Conservation (phyloP, 352 stramenopile species). For the Vaucheria bursata region DNA sequence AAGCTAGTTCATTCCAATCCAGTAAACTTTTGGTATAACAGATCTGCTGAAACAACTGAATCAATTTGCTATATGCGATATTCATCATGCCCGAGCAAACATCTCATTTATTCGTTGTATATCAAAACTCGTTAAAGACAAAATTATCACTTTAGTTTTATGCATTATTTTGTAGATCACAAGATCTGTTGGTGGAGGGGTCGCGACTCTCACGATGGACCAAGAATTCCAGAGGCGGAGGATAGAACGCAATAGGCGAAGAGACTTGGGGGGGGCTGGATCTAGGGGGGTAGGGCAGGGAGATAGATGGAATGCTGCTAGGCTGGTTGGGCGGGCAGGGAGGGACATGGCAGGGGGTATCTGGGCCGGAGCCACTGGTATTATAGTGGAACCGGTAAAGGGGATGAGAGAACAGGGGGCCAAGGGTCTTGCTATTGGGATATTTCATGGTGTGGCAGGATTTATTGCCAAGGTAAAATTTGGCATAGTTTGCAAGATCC, state of each 20-base stretch:
- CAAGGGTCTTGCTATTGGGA: conserved; percentile 18
- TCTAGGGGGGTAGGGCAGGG: conserved; percentile 8
- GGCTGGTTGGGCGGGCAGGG: conserved; percentile 31
- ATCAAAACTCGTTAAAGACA: too few species aligned
- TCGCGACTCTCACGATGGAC: conserved; percentile 39
- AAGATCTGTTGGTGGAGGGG: conserved; percentile 40
- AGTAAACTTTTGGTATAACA: too few species aligned
- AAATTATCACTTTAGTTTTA: too few species aligned
- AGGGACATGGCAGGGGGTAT: conserved; percentile 36
- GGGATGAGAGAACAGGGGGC: conserved; percentile 13
- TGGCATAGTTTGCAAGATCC: not conserved
- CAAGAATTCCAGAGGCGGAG: conserved; percentile 39
- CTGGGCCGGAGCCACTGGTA: conserved; percentile 32
- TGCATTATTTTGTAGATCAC: too few species aligned
- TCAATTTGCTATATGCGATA: too few species aligned
- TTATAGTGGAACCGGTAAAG: conserved; percentile 33
- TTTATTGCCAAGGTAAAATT: conserved; percentile 22
- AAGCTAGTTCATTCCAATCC: too few species aligned
- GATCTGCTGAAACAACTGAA: too few species aligned
- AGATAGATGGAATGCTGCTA: not conserved
- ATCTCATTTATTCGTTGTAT: too few species aligned
- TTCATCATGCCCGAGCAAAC: too few species aligned
- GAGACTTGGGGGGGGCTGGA: conserved; percentile 18
- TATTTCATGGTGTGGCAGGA: conserved; percentile 39
- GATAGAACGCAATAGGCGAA: conserved; percentile 18